A percentile compares a stretch with the other conserved stretches of the same genome.
These are phyloP conservation scores for Fusarium palustre DNA, from an alignment of 2,329 filamentous ascomycete species.

Conservation along the genomic window DNA sequence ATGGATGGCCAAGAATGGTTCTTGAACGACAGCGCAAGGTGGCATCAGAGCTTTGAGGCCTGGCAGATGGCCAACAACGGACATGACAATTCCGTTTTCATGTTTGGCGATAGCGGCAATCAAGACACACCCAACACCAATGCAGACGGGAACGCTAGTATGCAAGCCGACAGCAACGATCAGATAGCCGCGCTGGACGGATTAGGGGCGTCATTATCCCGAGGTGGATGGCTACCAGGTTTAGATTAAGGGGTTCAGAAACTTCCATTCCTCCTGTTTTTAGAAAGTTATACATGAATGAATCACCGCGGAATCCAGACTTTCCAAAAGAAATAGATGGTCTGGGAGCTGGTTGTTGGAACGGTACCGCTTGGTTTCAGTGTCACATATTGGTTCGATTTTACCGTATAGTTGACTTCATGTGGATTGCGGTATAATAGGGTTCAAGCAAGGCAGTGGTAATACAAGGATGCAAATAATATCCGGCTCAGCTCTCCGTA, in stretches of 20 bases:
- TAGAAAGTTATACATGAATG: background rate
- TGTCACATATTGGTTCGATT: background rate
- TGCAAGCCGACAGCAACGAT: conserved; percentile 40
- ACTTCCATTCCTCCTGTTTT: background rate
- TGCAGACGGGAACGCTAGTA: conserved; percentile 28
- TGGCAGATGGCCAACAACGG: conserved; percentile 58
- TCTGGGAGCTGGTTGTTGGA: conserved; percentile 4
- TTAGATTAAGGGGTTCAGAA: conserved; percentile 48
- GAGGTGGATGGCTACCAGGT: conserved; percentile 52
- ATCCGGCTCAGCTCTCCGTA: conserved; percentile 26
- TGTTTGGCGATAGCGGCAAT: conserved; percentile 45
- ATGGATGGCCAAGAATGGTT: conserved; percentile 69
- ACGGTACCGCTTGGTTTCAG: conserved; percentile 7
- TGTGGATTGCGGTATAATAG: background rate
- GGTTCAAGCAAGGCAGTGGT: background rate
- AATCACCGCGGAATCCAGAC: conserved; percentile 1
- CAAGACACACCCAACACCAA: conserved; percentile 38
- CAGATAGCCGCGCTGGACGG: conserved; percentile 49
- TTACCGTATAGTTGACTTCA: background rate
- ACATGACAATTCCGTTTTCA: conserved; percentile 46
- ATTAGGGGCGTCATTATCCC: conserved; percentile 49
- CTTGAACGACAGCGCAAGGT: conserved; percentile 66
- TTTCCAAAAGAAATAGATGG: background rate
- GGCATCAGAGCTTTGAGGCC: conserved; percentile 68
- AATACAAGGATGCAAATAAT: conserved; percentile 6